phyloP scores from a whole-genome alignment of 2,329 filamentous ascomycete species.

The Magnaporthiopsis rhizophila region DNA sequence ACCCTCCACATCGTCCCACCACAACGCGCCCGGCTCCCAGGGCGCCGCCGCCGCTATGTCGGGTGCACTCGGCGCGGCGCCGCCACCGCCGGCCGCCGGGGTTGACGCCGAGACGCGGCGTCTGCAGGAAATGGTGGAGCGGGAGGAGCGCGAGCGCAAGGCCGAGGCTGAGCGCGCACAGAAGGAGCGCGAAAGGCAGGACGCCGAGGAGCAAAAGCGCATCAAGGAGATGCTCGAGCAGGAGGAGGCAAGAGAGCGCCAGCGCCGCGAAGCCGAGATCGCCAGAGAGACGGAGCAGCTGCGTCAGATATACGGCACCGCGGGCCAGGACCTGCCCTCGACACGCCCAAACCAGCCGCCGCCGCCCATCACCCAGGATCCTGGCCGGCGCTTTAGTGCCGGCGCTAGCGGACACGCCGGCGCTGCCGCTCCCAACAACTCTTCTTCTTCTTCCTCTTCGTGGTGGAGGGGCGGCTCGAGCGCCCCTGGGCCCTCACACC shows the following conservation, averaged over 20 bases:
- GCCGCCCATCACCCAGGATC: conserved; percentile 19
- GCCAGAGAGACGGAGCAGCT: conserved; percentile 80
- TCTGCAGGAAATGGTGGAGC: conserved; percentile 49
- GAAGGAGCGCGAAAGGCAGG: conserved; percentile 35
- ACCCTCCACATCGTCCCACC: conserved; percentile 16
- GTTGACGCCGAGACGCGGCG: conserved; percentile 73
- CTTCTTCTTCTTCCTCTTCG: conserved; percentile 9
- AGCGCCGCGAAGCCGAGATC: conserved; percentile 48
- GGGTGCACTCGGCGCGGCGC: conserved; percentile 21
- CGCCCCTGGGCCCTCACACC: not conserved
- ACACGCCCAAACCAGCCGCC: conserved; percentile 11
- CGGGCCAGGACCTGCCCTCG: conserved; percentile 33
- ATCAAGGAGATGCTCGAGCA: conserved; percentile 56
- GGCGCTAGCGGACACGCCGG: conserved; percentile 24
- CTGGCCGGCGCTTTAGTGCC: conserved; percentile 40
- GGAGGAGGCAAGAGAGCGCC: conserved; percentile 55
- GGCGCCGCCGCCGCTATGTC: conserved; percentile 27
- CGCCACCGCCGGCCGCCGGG: conserved; percentile 26
- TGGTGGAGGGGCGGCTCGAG: conserved; percentile 22
- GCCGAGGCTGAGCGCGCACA: conserved; percentile 1
- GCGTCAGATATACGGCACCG: conserved; percentile 56
- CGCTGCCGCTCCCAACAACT: conserved; percentile 11
- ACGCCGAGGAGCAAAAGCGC: conserved; percentile 46
- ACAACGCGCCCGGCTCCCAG: not conserved
- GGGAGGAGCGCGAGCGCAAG: conserved; percentile 40